A percentile compares a stretch with the other conserved stretches of the same genome.
Conservation (phyloP, 371 early-diverging fungal species). For the Rhizopus delemar region DNA sequence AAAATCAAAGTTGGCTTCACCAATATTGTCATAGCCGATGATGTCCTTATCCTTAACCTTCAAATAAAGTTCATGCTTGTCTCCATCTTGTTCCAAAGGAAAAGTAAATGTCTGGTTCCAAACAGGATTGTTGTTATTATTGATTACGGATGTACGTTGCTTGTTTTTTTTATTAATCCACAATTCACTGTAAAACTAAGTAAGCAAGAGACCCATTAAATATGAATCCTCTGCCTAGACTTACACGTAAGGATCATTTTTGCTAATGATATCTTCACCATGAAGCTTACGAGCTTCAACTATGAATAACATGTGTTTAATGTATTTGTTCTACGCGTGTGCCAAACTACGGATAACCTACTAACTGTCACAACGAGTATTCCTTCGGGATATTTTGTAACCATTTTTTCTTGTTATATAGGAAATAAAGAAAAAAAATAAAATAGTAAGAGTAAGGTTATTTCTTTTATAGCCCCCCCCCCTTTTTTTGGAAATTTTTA, state of each 20-base stretch:
- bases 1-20: slow-evolving; percentile 38
- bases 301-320: slow-evolving; percentile 6
- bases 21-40: slow-evolving; percentile 46
- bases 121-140: slow-evolving; percentile 49
- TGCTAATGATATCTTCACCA: slow-evolving; percentile 26
- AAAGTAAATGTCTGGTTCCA: slow-evolving; percentile 41
- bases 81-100: slow-evolving; percentile 16
- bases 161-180: slow-evolving; percentile 30
- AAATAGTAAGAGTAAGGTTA: neutral
- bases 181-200: slow-evolving; percentile 17
- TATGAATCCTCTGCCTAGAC: neutral
- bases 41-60: slow-evolving; percentile 46
- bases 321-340: neutral
- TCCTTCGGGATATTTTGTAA: slow-evolving; percentile 26
- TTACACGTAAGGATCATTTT: slow-evolving; percentile 36
- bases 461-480: no score
- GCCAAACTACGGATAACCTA: slow-evolving; percentile 10
- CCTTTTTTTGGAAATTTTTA: no score
- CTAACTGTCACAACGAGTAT: slow-evolving; percentile 29
- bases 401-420: slow-evolving; percentile 14
- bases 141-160: slow-evolving; percentile 48
- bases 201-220: neutral
- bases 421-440: slow-evolving; percentile 7
- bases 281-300: slow-evolving; percentile 34
- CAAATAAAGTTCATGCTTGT: slow-evolving; percentile 36